Conservation (phyloP, 345 rosid genomes). For the Lumnitzera racemosa region DNA sequence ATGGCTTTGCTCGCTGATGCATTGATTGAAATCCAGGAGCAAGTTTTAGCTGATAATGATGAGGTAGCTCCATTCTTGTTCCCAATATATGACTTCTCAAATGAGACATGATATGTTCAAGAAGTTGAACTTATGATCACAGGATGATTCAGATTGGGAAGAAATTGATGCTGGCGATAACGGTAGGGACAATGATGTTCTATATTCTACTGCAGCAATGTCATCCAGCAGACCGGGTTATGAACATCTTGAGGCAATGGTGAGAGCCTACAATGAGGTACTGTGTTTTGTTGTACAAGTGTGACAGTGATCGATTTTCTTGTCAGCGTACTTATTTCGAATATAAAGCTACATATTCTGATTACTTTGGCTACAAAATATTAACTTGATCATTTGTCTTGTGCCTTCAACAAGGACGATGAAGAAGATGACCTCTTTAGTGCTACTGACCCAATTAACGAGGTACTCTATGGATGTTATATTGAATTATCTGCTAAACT, state of each 20-base stretch:
- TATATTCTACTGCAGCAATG: conserved; percentile 35
- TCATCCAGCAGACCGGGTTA: conserved; percentile 48
- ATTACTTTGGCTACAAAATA: background rate
- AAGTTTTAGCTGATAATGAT: conserved; percentile 44
- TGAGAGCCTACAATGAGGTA: conserved; percentile 57
- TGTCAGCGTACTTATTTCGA: background rate
- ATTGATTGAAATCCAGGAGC: conserved; percentile 80
- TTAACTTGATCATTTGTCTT: conserved; percentile 4
- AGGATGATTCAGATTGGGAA: conserved; percentile 86
- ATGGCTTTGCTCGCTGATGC: conserved; percentile 69
- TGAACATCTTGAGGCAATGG: conserved; percentile 82
- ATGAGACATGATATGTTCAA: background rate
- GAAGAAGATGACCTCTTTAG: conserved; percentile 44
- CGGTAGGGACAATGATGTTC: conserved; percentile 39
- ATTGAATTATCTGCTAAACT: background rate
- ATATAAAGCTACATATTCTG: background rate
- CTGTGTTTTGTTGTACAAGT: too few species aligned
- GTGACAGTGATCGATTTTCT: too few species aligned
- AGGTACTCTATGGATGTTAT: conserved; percentile 32
- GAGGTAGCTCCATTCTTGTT: conserved; percentile 37
- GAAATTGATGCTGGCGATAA: conserved; percentile 51
- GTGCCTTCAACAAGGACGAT: conserved; percentile 24
- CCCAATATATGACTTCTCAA: background rate
- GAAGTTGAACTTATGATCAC: background rate
- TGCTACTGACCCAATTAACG: conserved; percentile 58